Evolutionary conservation across 345 rosid species (phyloP).

Genomic region (Euphorbia pulcherrima): DNA sequence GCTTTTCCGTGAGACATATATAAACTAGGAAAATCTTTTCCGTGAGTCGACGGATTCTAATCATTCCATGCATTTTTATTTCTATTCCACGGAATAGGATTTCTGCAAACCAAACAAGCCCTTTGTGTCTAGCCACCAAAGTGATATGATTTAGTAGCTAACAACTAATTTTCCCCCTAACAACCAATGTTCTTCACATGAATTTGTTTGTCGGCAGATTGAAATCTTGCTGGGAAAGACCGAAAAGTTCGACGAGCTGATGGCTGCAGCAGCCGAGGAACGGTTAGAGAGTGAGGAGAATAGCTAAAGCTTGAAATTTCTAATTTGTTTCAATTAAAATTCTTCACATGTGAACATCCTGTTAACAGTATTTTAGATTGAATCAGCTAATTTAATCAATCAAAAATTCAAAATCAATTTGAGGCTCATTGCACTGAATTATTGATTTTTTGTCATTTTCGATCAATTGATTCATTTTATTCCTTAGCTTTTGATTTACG

Average conservation of each 20-base stretch:
- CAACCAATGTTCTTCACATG: background rate
- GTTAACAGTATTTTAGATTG: constrained; percentile 10
- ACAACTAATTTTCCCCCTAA: too few relatives aligned
- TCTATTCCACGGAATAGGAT: too few relatives aligned
- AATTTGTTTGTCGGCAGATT: constrained; percentile 33
- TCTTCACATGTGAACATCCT: constrained; percentile 7
- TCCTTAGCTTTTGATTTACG: too few relatives aligned
- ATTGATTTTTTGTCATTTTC: too few relatives aligned
- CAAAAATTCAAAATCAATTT: constrained; percentile 27
- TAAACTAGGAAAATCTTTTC: too few relatives aligned
- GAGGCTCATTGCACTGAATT: background rate
- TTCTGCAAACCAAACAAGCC: too few relatives aligned
- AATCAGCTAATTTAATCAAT: background rate
- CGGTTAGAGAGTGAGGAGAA: constrained; percentile 44
- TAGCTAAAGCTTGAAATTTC: constrained; percentile 20
- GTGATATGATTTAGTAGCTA: too few relatives aligned
- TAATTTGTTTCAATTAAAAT: constrained; percentile 9
- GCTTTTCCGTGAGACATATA: too few relatives aligned
- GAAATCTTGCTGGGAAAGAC: constrained; percentile 64
- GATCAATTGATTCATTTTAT: background rate
- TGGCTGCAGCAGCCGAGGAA: constrained; percentile 66
- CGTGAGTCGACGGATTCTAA: too few relatives aligned
- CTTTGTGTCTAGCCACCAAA: too few relatives aligned
- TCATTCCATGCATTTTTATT: too few relatives aligned
- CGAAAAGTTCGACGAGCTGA: constrained; percentile 65